phyloP scores from a whole-genome alignment of 1,139 yeast species.

The Meyerozyma guilliermondii region DNA sequence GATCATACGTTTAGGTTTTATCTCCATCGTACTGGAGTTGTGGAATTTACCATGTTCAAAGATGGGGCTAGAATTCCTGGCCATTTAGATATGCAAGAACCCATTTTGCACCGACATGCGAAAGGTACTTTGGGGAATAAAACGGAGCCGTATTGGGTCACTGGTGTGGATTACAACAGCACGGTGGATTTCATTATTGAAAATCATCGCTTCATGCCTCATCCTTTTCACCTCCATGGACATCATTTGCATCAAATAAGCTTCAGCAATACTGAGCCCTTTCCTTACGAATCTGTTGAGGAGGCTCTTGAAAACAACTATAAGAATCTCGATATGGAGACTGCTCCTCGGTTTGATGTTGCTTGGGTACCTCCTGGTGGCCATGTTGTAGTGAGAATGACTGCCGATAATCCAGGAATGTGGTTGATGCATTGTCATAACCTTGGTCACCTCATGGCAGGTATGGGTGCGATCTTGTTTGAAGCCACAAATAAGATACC shows the following conservation, averaged over 20 bases:
- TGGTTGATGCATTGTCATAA: slow-evolving; percentile 34
- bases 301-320: slow-evolving; percentile 18
- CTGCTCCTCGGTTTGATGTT: slow-evolving; percentile 23
- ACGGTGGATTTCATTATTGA: slow-evolving; percentile 26
- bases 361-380: slow-evolving; percentile 23
- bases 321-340: slow-evolving; percentile 11
- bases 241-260: slow-evolving; percentile 25
- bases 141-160: slow-evolving; percentile 9
- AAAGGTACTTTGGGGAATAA: not conserved
- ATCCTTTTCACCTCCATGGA: slow-evolving; percentile 35
- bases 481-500: slow-evolving; percentile 20
- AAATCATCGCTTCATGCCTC: slow-evolving; percentile 21
- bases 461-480: slow-evolving; percentile 30
- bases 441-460: slow-evolving; percentile 29
- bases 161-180: slow-evolving; percentile 18
- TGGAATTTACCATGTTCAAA: slow-evolving; percentile 22
- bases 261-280: slow-evolving; percentile 16
- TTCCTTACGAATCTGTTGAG: slow-evolving; percentile 17
- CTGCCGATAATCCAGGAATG: slow-evolving; percentile 11
- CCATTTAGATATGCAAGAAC: slow-evolving; percentile 14
- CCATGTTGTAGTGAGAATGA: slow-evolving; percentile 23
- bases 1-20: slow-evolving; percentile 19
- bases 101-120: slow-evolving; percentile 9
- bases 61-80: slow-evolving; percentile 16
- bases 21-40: slow-evolving; percentile 21